Evolutionary conservation across 129 eudicot species (phyloP).

Genomic region (Flaveria trinervia): DNA sequence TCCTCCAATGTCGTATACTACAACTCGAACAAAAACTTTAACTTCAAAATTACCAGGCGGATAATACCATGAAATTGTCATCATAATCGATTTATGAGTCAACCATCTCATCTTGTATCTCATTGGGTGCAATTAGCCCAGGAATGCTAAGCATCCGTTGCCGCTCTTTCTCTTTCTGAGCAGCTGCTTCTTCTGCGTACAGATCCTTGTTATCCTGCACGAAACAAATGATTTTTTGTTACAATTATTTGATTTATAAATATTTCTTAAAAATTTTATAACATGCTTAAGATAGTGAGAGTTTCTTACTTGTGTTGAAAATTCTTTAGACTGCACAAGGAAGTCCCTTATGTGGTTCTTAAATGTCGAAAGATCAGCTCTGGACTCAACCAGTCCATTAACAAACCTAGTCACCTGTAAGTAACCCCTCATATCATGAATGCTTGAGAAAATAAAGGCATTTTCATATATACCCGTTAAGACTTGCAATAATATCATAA

Average conservation of each 20-base stretch:
- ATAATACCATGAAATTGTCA: background rate
- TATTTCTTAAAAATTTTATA: background rate
- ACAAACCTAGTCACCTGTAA: slow-evolving; percentile 87
- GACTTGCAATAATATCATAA: background rate
- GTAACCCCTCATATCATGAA: background rate
- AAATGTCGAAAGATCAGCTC: slow-evolving; percentile 66
- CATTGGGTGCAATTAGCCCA: slow-evolving; percentile 91
- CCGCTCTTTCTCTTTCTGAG: slow-evolving; percentile 78
- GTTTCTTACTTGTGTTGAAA: slow-evolving; percentile 80
- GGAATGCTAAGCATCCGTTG: slow-evolving; percentile 85
- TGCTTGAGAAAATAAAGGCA: background rate
- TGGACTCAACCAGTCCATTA: slow-evolving; percentile 76
- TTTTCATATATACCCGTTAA: background rate
- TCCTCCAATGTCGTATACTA: slow-evolving; percentile 13
- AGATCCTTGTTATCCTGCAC: slow-evolving; percentile 95
- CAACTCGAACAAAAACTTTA: background rate
- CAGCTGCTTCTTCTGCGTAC: slow-evolving; percentile 97
- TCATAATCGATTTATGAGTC: slow-evolving; percentile 47
- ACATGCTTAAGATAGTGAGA: background rate
- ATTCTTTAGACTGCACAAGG: slow-evolving; percentile 94
- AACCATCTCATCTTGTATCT: slow-evolving; percentile 93
- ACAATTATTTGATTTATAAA: background rate
- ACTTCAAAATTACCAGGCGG: slow-evolving; percentile 2
- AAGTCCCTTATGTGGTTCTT: slow-evolving; percentile 94
- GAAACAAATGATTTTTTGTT: background rate